phyloP scores from a whole-genome alignment of 2,329 filamentous ascomycete genomes.

The Cladobotryum mycophilum region DNA sequence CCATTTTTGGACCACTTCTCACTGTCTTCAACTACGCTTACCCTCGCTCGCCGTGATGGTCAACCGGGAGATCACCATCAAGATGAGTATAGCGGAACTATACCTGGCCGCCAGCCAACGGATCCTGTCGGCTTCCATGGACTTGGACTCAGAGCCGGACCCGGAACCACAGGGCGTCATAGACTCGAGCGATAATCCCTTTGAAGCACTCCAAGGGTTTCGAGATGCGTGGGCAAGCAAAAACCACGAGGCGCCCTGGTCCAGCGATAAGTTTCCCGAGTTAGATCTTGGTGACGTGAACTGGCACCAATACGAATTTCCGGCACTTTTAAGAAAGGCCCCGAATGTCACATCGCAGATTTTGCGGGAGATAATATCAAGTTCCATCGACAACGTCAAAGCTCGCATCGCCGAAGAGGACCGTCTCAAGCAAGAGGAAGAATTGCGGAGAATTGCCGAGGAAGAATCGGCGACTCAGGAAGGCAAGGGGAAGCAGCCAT shows the following conservation, averaged over 20 bases:
- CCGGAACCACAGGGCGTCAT: conserved; percentile 1
- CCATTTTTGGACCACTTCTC: no score
- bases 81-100: neutral
- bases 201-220: conserved; percentile 18
- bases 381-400: conserved; percentile 42
- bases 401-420: conserved; percentile 27
- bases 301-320: conserved; percentile 44
- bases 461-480: conserved; percentile 14
- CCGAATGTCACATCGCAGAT: conserved; percentile 34
- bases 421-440: conserved; percentile 21
- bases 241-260: conserved; percentile 16
- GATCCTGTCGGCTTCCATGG: neutral
- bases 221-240: conserved; percentile 20
- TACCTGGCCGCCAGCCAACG: neutral
- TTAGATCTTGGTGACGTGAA: conserved; percentile 28
- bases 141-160: neutral
- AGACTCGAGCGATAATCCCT: conserved; percentile 24
- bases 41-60: no score
- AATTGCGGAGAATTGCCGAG: conserved; percentile 13
- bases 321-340: conserved; percentile 33
- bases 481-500: conserved; percentile 29
- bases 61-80: neutral
- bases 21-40: no score
- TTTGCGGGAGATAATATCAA: conserved; percentile 34
- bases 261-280: conserved; percentile 16